A percentile compares a stretch with the other conserved stretches of the same genome.
phyloP scores from a whole-genome alignment of 129 eudicot genomes.

The Tagetes erecta region DNA sequence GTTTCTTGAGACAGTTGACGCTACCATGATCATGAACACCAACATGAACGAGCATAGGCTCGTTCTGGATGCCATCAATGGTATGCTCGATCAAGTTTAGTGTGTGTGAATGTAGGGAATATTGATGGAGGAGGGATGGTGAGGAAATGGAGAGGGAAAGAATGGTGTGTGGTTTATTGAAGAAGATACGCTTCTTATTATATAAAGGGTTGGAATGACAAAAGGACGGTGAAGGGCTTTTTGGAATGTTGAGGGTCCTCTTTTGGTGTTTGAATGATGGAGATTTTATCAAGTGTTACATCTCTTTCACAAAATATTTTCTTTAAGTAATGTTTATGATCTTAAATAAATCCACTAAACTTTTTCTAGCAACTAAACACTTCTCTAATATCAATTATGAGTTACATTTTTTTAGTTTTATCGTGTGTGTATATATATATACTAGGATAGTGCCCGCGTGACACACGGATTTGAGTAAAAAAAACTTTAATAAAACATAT shows the following conservation, averaged over 20 bases:
- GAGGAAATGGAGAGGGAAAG: slow-evolving; percentile 36
- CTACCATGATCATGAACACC: slow-evolving; percentile 38
- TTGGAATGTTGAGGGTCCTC: slow-evolving; percentile 32
- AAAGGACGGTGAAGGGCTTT: slow-evolving; percentile 49
- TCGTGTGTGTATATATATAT: too few relatives aligned
- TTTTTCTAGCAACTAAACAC: not conserved
- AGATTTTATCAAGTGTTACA: slow-evolving; percentile 8
- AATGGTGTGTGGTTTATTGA: slow-evolving; percentile 39
- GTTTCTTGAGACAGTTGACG: slow-evolving; percentile 27
- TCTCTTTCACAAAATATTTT: not conserved
- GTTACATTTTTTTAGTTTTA: not conserved
- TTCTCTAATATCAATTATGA: not conserved
- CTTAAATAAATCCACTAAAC: not conserved
- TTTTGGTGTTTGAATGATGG: slow-evolving; percentile 36
- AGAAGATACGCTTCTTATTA: slow-evolving; percentile 35
- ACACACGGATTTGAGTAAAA: too few relatives aligned
- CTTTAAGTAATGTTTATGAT: too few relatives aligned
- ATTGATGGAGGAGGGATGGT: slow-evolving; percentile 35
- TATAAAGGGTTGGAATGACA: slow-evolving; percentile 31
- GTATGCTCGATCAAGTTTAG: not conserved
- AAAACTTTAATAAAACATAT: too few relatives aligned
- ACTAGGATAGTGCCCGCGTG: too few relatives aligned
- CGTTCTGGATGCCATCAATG: slow-evolving; percentile 22
- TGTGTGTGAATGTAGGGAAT: slow-evolving; percentile 37
- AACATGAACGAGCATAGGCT: slow-evolving; percentile 23